Conservation (phyloP, 2,329 filamentous ascomycete species). For the Neofusicoccum ribis region DNA sequence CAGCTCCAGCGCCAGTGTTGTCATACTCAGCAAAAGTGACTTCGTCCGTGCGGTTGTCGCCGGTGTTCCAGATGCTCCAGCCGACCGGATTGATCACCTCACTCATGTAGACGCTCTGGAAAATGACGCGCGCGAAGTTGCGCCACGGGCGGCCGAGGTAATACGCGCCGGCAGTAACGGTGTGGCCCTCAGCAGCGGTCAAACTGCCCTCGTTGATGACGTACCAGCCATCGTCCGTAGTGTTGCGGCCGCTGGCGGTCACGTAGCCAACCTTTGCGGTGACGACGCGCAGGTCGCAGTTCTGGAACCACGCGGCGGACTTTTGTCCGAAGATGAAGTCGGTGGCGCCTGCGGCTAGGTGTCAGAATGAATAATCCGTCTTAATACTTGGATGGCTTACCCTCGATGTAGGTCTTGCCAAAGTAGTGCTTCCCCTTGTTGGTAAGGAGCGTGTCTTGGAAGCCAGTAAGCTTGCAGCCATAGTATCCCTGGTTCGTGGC, state of each 20-base stretch:
- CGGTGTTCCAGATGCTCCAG: conserved; percentile 45
- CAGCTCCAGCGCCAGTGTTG: conserved; percentile 57
- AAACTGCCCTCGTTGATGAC: conserved; percentile 55
- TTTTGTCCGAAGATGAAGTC: conserved; percentile 59
- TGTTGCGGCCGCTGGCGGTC: conserved; percentile 27
- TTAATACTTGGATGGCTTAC: neutral
- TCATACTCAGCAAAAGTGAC: conserved; percentile 46
- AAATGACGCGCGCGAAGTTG: conserved; percentile 47
- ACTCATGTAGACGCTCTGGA: conserved; percentile 51
- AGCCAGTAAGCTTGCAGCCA: conserved; percentile 53
- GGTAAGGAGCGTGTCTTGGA: conserved; percentile 51
- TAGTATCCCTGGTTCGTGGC: conserved; percentile 54
- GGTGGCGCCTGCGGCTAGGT: conserved; percentile 41
- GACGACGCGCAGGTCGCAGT: conserved; percentile 24
- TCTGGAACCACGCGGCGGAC: conserved; percentile 49
- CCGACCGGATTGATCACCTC: conserved; percentile 58
- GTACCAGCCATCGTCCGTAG: conserved; percentile 41
- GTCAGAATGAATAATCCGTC: neutral
- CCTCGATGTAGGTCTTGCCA: conserved; percentile 55
- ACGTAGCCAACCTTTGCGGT: conserved; percentile 22
- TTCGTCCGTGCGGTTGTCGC: conserved; percentile 35
- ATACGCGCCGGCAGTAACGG: conserved; percentile 36
- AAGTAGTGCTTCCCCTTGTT: conserved; percentile 54
- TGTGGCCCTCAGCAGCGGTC: conserved; percentile 36
- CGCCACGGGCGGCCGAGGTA: conserved; percentile 54